Conservation (phyloP, 2,329 filamentous ascomycete species). For the Cadophora gregata region DNA sequence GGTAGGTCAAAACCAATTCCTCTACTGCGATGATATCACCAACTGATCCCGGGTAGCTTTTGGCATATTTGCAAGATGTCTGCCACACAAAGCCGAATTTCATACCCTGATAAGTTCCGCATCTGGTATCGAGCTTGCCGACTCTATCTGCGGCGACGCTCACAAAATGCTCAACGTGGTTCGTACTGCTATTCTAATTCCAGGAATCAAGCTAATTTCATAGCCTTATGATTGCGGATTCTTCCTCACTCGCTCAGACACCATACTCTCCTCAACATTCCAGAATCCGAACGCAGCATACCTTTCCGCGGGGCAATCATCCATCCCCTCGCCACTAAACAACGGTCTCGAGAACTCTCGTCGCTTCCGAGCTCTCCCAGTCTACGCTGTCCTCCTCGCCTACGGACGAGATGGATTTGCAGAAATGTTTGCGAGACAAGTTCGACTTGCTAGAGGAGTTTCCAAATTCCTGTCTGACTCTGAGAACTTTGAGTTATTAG, state of each 20-base stretch:
- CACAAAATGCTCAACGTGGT: slow-evolving; percentile 94
- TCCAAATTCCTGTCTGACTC: slow-evolving; percentile 67
- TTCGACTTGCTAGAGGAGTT: slow-evolving; percentile 71
- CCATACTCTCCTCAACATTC: slow-evolving; percentile 69
- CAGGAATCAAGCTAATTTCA: slow-evolving; percentile 4
- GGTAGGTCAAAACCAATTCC: slow-evolving; percentile 49
- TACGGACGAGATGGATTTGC: slow-evolving; percentile 75
- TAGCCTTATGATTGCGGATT: slow-evolving; percentile 88
- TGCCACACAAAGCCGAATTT: slow-evolving; percentile 65
- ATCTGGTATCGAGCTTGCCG: slow-evolving; percentile 77
- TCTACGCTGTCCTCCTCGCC: slow-evolving; percentile 79
- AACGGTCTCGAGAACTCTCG: slow-evolving; percentile 90
- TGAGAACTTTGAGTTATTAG: slow-evolving; percentile 70
- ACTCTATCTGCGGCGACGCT: slow-evolving; percentile 85
- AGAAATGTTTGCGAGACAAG: slow-evolving; percentile 74
- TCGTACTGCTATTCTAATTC: slow-evolving; percentile 43
- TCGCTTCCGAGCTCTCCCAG: slow-evolving; percentile 87
- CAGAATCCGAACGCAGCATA: slow-evolving; percentile 88
- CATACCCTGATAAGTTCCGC: slow-evolving; percentile 54
- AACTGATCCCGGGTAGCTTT: slow-evolving; percentile 63
- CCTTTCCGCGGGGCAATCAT: slow-evolving; percentile 55
- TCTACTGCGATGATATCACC: not conserved
- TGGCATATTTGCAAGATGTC: slow-evolving; percentile 76
- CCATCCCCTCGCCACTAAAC: slow-evolving; percentile 81
- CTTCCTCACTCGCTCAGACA: slow-evolving; percentile 75